These are phyloP conservation scores for Pseudocercospora crystallina DNA, from an alignment of 2,329 filamentous ascomycete genomes.

Conservation along the genomic window DNA sequence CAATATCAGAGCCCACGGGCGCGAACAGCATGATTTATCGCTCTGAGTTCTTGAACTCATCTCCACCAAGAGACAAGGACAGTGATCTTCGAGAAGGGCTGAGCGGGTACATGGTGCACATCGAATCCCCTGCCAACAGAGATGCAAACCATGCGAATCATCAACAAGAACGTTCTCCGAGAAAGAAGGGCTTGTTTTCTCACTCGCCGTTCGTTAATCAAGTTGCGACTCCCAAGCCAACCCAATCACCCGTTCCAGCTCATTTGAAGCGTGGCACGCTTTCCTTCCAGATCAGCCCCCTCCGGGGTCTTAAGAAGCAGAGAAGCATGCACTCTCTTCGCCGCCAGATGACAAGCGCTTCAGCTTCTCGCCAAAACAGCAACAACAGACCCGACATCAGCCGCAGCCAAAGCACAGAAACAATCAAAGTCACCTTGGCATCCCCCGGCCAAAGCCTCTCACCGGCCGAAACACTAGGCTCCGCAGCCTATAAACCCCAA, in stretches of 20 bases:
- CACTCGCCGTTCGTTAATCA: conserved; percentile 33
- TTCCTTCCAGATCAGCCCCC: conserved; percentile 32
- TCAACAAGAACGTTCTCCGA: conserved; percentile 17
- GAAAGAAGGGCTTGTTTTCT: conserved; percentile 24
- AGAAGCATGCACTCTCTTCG: conserved; percentile 35
- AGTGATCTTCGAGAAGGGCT: conserved; percentile 5
- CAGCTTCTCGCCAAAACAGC: conserved; percentile 6
- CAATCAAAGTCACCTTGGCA: conserved; percentile 41
- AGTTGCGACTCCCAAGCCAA: conserved; percentile 25
- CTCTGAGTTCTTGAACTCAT: conserved; percentile 35
- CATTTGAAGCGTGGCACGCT: conserved; percentile 36
- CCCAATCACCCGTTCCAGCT: conserved; percentile 29
- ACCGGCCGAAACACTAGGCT: conserved; percentile 9
- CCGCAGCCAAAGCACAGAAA: conserved; percentile 42
- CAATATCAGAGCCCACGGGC: conserved; percentile 35
- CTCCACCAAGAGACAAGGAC: conserved; percentile 27
- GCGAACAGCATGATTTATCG: conserved; percentile 29
- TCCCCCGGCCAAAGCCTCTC: conserved; percentile 16
- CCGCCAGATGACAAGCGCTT: conserved; percentile 26
- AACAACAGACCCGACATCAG: conserved; percentile 17
- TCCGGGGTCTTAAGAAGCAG: conserved; percentile 33
- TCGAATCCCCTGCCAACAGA: conserved; percentile 20
- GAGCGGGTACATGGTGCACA: conserved; percentile 23
- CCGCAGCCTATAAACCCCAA: conserved; percentile 8
- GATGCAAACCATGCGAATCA: conserved; percentile 21